Evolutionary conservation across 1,284 basidiomycete species (phyloP).

Genomic region (Cryptococcus depauperatus): DNA sequence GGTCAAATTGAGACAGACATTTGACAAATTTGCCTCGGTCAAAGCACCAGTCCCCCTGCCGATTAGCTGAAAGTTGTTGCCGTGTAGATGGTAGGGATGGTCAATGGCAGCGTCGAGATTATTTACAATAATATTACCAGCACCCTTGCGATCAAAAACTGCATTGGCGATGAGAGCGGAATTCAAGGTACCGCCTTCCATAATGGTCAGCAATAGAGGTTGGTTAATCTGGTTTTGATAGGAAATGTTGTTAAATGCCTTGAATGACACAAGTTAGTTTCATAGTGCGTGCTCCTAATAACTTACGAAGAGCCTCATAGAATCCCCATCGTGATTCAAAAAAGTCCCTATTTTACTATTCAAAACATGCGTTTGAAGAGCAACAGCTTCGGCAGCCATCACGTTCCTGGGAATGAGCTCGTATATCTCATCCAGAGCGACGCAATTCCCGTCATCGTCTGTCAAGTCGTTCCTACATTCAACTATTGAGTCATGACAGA

Average conservation of each 20-base stretch:
- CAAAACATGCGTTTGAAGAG: slow-evolving; percentile 16
- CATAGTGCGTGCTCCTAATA: neutral
- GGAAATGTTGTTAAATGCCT: slow-evolving; percentile 30
- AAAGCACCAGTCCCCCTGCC: slow-evolving; percentile 32
- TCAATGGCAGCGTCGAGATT: slow-evolving; percentile 31
- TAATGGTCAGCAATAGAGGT: slow-evolving; percentile 26
- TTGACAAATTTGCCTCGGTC: slow-evolving; percentile 15
- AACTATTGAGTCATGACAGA: neutral
- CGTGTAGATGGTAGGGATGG: slow-evolving; percentile 41
- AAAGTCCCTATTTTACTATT: slow-evolving; percentile 19
- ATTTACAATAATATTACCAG: slow-evolving; percentile 33
- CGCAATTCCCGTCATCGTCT: slow-evolving; percentile 1
- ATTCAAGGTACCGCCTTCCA: slow-evolving; percentile 20
- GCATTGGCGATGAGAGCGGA: slow-evolving; percentile 16
- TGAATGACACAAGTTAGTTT: neutral
- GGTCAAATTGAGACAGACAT: slow-evolving; percentile 2
- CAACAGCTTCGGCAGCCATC: neutral
- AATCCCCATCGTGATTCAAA: slow-evolving; percentile 14
- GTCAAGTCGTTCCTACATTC: slow-evolving; percentile 10
- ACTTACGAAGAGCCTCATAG: slow-evolving; percentile 22
- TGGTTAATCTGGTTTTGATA: slow-evolving; percentile 33
- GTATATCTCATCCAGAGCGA: slow-evolving; percentile 21
- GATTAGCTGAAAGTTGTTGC: slow-evolving; percentile 28
- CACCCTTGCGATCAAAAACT: slow-evolving; percentile 19
- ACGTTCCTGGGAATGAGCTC: slow-evolving; percentile 10